These are phyloP conservation scores for Cantharellus anzutake DNA, from an alignment of 768 basidiomycete genomes.

Conservation along the genomic window DNA sequence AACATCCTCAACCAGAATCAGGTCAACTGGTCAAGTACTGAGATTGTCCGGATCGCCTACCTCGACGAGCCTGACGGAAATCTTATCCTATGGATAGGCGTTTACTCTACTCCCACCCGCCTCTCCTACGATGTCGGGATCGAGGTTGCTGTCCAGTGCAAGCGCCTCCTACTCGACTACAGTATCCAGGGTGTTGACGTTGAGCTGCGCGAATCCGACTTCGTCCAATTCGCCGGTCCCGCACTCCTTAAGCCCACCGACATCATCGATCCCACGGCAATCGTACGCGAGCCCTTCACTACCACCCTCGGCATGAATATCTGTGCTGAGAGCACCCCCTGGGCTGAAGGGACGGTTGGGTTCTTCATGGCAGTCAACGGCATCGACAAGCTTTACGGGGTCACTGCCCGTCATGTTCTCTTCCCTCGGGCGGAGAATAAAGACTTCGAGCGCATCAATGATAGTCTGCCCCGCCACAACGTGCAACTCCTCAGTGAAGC, in stretches of 20 bases:
- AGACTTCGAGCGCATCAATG: constrained; percentile 2
- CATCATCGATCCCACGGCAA: constrained; percentile 2
- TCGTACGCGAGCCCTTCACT: constrained; percentile 6
- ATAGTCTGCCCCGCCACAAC: constrained; percentile 6
- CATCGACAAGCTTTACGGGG: constrained; percentile 7
- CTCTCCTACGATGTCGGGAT: constrained; percentile 5
- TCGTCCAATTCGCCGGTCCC: constrained; percentile 2
- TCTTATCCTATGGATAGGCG: constrained; percentile 8
- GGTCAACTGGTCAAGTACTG: constrained; percentile 5
- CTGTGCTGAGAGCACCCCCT: constrained; percentile 4
- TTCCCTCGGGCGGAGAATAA: constrained; percentile 5
- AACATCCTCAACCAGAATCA: not conserved
- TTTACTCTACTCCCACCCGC: constrained; percentile 1
- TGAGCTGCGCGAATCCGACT: constrained; percentile 7
- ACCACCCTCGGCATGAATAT: constrained; percentile 7
- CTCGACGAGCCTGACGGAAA: constrained; percentile 1
- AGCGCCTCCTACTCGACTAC: not conserved
- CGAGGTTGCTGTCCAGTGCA: constrained; percentile 3
- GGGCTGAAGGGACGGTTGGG: constrained; percentile 7
- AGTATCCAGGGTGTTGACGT: constrained; percentile 6
- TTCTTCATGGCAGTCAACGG: constrained; percentile 6
- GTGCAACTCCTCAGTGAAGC: constrained; percentile 4
- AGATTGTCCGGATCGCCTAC: constrained; percentile 1
- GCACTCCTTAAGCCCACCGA: constrained; percentile 1
- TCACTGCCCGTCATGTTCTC: constrained; percentile 8